Percentiles rank a stretch among this genome's conserved stretches.
phyloP scores from a whole-genome alignment of 768 basidiomycete species.

The Trametes villosa region DNA sequence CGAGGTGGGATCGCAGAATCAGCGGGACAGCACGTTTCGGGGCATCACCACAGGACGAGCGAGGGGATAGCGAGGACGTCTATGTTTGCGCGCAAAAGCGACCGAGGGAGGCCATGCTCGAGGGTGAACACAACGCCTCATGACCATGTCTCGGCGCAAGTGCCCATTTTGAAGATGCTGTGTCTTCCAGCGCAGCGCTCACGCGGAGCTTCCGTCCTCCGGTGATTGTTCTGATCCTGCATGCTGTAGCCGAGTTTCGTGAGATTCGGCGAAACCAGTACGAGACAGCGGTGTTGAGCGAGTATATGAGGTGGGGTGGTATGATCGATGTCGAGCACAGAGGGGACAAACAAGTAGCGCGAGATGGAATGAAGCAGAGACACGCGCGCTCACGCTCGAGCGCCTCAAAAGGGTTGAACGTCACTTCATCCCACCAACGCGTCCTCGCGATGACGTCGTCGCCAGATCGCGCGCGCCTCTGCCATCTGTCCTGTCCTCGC shows the following conservation, averaged over 20 bases:
- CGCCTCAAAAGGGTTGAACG: no score
- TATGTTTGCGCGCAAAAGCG: background rate
- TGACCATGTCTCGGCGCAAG: conserved; percentile 3
- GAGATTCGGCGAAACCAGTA: background rate
- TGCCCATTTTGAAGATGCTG: background rate
- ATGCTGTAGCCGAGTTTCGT: background rate
- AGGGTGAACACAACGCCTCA: background rate
- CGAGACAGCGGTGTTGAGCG: background rate
- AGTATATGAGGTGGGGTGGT: background rate
- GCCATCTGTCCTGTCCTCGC: no score
- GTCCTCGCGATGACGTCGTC: no score
- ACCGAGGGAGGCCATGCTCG: background rate
- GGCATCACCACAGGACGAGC: background rate
- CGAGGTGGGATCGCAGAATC: conserved; percentile 3
- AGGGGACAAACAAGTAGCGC: no score
- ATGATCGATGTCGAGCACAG: no score
- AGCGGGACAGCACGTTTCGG: background rate
- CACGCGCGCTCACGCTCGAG: no score
- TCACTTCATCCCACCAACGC: no score
- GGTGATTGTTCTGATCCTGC: conserved; percentile 3
- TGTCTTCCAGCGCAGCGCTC: conserved; percentile 4
- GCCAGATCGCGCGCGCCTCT: no score
- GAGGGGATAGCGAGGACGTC: background rate
- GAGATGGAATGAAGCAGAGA: no score
- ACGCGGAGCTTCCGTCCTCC: background rate